Conservation (phyloP, 2,329 filamentous ascomycete species). For the Neoarthrinium moseri region DNA sequence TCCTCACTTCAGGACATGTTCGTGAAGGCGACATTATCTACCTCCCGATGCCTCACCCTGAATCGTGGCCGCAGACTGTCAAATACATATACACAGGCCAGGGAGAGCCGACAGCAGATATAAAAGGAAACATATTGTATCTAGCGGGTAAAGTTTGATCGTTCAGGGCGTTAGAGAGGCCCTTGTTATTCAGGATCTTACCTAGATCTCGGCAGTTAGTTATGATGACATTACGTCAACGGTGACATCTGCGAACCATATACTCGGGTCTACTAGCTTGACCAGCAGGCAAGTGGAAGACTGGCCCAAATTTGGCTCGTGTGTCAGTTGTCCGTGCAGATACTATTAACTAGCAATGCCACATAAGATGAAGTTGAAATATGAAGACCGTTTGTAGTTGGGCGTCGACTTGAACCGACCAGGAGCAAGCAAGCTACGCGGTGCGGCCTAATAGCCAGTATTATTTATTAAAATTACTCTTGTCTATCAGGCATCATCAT, state of each 20-base stretch:
- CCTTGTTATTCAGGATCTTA: too few species aligned
- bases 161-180: not conserved
- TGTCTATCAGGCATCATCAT: not conserved
- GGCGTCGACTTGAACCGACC: not conserved
- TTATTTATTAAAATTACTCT: not conserved
- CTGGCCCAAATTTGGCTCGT: too few species aligned
- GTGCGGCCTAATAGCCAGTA: not conserved
- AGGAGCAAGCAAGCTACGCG: not conserved
- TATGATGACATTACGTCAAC: too few species aligned
- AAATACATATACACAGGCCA: slow-evolving; percentile 53
- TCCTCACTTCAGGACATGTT: slow-evolving; percentile 55
- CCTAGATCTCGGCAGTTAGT: too few species aligned
- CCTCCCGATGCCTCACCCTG: slow-evolving; percentile 56
- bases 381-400: not conserved
- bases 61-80: slow-evolving; percentile 55
- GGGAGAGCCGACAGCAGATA: slow-evolving; percentile 41
- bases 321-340: too few species aligned
- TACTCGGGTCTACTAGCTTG: too few species aligned
- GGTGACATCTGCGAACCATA: too few species aligned
- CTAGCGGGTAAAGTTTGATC: slow-evolving; percentile 43
- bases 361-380: too few species aligned
- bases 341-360: too few species aligned
- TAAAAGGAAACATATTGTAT: slow-evolving; percentile 53
- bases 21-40: slow-evolving; percentile 53
- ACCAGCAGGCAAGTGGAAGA: too few species aligned